phyloP scores from a whole-genome alignment of 345 rosid species.

The Diplotaxis tenuifolia region DNA sequence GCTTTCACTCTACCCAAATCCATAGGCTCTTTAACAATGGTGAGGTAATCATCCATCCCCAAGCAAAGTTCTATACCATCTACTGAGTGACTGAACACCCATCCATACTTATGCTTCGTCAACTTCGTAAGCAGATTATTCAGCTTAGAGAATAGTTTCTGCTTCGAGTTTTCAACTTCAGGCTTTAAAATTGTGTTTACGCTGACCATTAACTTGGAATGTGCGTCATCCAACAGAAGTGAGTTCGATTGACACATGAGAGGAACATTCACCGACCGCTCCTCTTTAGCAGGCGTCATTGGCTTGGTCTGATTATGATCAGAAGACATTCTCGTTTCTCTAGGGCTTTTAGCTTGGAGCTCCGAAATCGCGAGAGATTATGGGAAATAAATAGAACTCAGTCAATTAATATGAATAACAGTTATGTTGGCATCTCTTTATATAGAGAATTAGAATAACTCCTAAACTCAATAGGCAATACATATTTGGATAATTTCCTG shows the following conservation, averaged over 20 bases:
- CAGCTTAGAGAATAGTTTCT: conserved; percentile 28
- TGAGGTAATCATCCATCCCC: conserved; percentile 75
- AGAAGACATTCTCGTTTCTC: no score
- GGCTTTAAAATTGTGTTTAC: conserved; percentile 31
- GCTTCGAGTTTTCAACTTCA: conserved; percentile 33
- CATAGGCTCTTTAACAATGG: no score
- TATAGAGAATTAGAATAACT: no score
- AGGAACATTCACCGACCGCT: not conserved
- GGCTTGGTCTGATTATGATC: not conserved
- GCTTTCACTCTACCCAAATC: no score
- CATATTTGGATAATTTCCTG: no score
- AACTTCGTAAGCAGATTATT: conserved; percentile 56
- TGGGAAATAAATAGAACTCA: no score
- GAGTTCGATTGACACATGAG: not conserved
- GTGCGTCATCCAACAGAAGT: not conserved
- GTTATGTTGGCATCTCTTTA: no score
- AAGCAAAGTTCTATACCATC: conserved; percentile 70
- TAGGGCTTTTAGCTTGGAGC: no score
- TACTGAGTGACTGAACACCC: conserved; percentile 83
- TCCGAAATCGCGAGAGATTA: no score
- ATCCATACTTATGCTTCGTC: conserved; percentile 80
- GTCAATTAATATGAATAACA: no score
- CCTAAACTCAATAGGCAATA: no score
- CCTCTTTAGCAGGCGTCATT: not conserved
- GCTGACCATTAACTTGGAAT: conserved; percentile 24